Percentiles rank a stretch among this genome's conserved stretches.
phyloP scores from a whole-genome alignment of 305 asterid genomes.

The Plantago coronopus region DNA sequence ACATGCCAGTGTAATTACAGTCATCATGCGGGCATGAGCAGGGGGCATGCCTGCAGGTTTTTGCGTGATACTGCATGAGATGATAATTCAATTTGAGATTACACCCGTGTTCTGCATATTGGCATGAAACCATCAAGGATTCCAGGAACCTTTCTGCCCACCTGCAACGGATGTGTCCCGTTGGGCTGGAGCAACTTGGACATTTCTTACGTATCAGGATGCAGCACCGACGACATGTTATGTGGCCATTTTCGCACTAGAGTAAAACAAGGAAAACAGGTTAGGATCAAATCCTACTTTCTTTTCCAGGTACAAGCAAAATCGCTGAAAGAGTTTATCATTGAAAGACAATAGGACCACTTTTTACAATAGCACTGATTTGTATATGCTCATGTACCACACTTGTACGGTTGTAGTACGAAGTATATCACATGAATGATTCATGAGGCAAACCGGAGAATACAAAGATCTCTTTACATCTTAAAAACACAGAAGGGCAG shows the following conservation, averaged over 20 bases:
- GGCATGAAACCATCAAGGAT: conserved; percentile 54
- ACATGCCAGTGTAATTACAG: conserved; percentile 28
- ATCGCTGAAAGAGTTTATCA: background rate
- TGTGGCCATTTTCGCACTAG: conserved; percentile 68
- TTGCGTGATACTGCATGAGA: conserved; percentile 21
- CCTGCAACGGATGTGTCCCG: conserved; percentile 69
- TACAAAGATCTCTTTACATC: too few relatives aligned
- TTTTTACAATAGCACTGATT: too few relatives aligned
- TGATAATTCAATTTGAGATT: conserved; percentile 27
- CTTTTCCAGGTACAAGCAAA: too few relatives aligned
- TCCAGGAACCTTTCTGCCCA: conserved; percentile 72
- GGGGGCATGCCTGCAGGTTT: conserved; percentile 26
- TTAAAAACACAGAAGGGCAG: too few relatives aligned
- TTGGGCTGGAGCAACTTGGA: conserved; percentile 54
- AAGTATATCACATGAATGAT: too few relatives aligned
- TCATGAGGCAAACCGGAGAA: too few relatives aligned
- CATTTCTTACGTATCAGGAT: conserved; percentile 45
- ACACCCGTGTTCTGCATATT: conserved; percentile 43
- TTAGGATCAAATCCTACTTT: too few relatives aligned
- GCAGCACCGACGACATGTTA: conserved; percentile 70
- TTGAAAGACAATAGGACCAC: too few relatives aligned
- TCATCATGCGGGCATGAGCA: conserved; percentile 39
- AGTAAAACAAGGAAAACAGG: background rate
- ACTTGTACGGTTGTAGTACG: too few relatives aligned
- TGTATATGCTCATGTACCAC: too few relatives aligned